Conservation (phyloP, 2,329 filamentous ascomycete genomes). For the Penicillium sp. region DNA sequence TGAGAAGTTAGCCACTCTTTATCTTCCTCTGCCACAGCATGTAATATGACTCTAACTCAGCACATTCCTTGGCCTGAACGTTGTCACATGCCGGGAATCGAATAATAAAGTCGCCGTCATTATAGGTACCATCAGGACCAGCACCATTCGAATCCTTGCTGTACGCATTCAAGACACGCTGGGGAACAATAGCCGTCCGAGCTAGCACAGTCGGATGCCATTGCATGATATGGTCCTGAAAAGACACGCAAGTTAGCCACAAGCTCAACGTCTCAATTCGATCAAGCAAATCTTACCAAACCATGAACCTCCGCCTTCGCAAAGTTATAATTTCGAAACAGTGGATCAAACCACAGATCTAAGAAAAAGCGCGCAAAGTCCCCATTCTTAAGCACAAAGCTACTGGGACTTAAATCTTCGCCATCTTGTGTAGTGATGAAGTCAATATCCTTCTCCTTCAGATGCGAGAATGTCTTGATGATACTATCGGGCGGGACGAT, state of each 20-base stretch:
- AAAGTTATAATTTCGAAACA: constrained; percentile 94
- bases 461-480: constrained; percentile 86
- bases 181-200: constrained; percentile 85
- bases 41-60: constrained; percentile 64
- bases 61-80: constrained; percentile 60
- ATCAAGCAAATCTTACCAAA: constrained; percentile 58
- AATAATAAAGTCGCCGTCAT: constrained; percentile 81
- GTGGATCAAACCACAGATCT: constrained; percentile 93
- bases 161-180: constrained; percentile 81
- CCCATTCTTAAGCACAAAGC: constrained; percentile 77
- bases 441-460: constrained; percentile 76
- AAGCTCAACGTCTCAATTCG: not conserved
- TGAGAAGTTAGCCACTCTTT: constrained; percentile 18
- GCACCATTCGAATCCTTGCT: constrained; percentile 46
- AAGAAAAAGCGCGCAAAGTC: constrained; percentile 92
- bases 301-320: constrained; percentile 92
- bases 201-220: constrained; percentile 97
- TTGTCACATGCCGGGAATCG: constrained; percentile 71
- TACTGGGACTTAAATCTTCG: constrained; percentile 73
- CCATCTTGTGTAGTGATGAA: constrained; percentile 82
- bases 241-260: constrained; percentile 26
- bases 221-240: constrained; percentile 80
- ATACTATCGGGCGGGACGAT: constrained; percentile 95
- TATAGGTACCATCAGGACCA: constrained; percentile 62
- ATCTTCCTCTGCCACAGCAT: constrained; percentile 40